Percentiles rank a stretch among this genome's conserved stretches.
phyloP scores from a whole-genome alignment of 1,139 yeast species.

The Geotrichum reessii region DNA sequence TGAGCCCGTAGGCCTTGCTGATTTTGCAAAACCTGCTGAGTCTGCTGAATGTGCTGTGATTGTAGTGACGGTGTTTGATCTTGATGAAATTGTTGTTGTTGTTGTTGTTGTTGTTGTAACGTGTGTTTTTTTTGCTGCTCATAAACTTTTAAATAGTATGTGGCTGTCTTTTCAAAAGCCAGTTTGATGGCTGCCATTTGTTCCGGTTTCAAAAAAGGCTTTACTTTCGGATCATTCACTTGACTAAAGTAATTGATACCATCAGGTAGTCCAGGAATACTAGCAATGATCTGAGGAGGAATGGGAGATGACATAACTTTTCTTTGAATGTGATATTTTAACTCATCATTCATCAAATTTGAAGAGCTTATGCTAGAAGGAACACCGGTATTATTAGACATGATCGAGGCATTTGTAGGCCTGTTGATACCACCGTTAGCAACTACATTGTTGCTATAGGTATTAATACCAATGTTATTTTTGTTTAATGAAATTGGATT shows the following conservation, averaged over 20 bases:
- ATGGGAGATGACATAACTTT: slow-evolving; percentile 45
- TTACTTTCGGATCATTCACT: slow-evolving; percentile 62
- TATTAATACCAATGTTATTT: no score
- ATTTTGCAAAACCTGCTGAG: no score
- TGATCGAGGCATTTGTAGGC: not conserved
- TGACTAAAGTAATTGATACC: slow-evolving; percentile 80
- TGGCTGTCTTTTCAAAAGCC: slow-evolving; percentile 38
- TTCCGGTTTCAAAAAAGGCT: slow-evolving; percentile 52
- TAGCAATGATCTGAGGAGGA: slow-evolving; percentile 64
- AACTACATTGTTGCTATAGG: slow-evolving; percentile 23
- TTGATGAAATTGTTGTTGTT: slow-evolving; percentile 24
- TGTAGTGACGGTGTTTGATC: no score
- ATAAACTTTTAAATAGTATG: slow-evolving; percentile 25
- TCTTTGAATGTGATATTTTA: slow-evolving; percentile 41
- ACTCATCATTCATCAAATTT: slow-evolving; percentile 17
- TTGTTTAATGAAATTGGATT: not conserved
- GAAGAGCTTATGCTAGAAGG: not conserved
- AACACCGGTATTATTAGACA: no score
- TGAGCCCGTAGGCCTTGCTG: no score
- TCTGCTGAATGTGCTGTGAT: no score
- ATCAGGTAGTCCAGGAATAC: slow-evolving; percentile 77
- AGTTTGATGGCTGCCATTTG: slow-evolving; percentile 58
- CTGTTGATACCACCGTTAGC: not conserved
- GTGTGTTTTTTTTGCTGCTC: slow-evolving; percentile 26
- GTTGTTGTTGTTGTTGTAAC: slow-evolving; percentile 25